These are phyloP conservation scores for Periconia sp. DNA, from an alignment of 2,329 filamentous ascomycete genomes.

Conservation along the genomic window DNA sequence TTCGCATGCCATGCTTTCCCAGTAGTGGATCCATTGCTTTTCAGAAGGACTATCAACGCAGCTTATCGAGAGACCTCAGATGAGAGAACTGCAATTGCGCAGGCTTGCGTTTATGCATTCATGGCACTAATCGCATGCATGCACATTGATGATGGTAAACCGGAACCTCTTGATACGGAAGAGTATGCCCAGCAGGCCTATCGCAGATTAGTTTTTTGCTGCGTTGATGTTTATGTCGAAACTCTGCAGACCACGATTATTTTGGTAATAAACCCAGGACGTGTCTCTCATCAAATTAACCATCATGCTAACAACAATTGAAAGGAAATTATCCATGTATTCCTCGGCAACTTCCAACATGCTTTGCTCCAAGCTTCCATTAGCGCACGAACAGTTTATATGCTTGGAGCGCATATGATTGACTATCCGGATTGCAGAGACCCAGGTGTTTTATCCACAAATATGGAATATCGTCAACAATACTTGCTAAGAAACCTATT, in stretches of 20 bases:
- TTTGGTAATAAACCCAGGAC: not conserved
- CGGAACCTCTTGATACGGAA: no score
- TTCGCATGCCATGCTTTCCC: slow-evolving; percentile 1
- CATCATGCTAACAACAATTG: no score
- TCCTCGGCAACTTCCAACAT: no score
- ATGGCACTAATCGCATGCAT: no score
- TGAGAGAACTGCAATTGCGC: no score
- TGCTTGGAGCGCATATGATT: no score
- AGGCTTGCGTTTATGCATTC: no score
- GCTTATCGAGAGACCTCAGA: not conserved
- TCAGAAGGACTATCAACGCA: not conserved
- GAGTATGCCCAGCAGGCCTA: not conserved
- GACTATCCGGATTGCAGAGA: not conserved
- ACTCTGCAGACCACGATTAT: slow-evolving; percentile 1
- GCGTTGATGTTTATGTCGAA: not conserved
- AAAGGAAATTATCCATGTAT: no score
- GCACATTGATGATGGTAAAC: no score
- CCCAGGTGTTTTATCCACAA: not conserved
- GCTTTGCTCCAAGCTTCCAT: no score
- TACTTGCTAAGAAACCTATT: slow-evolving; percentile 1
- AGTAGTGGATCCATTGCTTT: not conserved
- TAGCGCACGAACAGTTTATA: no score
- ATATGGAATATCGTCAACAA: not conserved
- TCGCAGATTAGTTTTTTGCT: not conserved
- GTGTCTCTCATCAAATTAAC: no score